Evolutionary conservation across 768 basidiomycete genomes (phyloP), one percentile per base, ranked within the genome.

Genomic region (Tephrocybe sp.): DNA sequence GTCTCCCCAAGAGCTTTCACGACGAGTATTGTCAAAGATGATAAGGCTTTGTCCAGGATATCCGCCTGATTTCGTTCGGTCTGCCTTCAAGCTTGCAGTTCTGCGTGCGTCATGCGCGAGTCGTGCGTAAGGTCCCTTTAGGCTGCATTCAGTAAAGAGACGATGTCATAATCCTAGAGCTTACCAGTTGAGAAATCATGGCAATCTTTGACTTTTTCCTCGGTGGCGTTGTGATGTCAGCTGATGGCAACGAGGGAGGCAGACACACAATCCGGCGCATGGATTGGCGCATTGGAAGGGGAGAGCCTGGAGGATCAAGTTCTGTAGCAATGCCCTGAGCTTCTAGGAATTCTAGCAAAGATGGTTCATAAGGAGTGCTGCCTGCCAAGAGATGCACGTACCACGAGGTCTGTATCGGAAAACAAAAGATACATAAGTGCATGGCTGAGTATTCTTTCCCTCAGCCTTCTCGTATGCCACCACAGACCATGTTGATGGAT

Each of bases 391-490:
- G 24, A 19, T 25, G 6, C 25, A 60, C 68, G 36, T 52, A 82
- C 84, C 80, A 47, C 64, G 67, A 30, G 79, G 69, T 21, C 82
- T 69, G 61, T 88, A 88, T 33, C 81, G 72, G 61, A 88, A 89
- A 2, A 79, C 69, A 58, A 88, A 88, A 13, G 82, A 78, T 21
- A 86, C 81, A 46, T 76, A 79, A n/a, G 83, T 77, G 31, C 62
- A 64, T 4, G 76, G 69, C 49, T 64, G 65, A 18, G 30, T 22
- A 24, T 41, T 41, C 23, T n/a, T 59, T 64, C 27, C 59, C 57
- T 23, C 62, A 13, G 64, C 60, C 22, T 66, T 61, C 24, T 78
- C 77, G 55, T 78, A 71, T 0, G 81, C 69, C 42, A 69, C 65
- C 9, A 84, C 73, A 3, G 66, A 61, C 82, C 82, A 86, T 9